Evolutionary conservation across 352 stramenopile species (phyloP).

Genomic region (Phytopythium kandeliae): DNA sequence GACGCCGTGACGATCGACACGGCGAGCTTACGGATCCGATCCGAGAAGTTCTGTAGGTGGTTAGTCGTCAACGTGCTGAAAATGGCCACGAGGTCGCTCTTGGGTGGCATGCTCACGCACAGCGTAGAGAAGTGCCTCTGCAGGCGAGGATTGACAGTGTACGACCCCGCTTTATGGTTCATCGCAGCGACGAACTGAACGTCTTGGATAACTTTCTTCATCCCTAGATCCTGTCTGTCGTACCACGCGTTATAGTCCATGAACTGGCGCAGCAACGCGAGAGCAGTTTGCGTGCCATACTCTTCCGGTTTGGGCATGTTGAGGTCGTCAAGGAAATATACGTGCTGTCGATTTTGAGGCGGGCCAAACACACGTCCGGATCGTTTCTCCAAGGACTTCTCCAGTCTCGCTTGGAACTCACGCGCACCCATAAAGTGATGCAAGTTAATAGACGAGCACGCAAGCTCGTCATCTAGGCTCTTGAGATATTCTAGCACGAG

Average conservation of each 20-base stretch:
- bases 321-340: constrained; percentile 90
- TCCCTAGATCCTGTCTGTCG: constrained; percentile 77
- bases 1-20: constrained; percentile 68
- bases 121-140: constrained; percentile 88
- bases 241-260: constrained; percentile 92
- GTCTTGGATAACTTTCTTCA: constrained; percentile 88
- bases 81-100: constrained; percentile 59
- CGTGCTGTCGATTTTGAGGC: constrained; percentile 63
- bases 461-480: constrained; percentile 54
- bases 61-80: constrained; percentile 62
- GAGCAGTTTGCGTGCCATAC: constrained; percentile 88
- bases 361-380: constrained; percentile 83
- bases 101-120: constrained; percentile 57
- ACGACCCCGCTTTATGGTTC: constrained; percentile 90
- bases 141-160: constrained; percentile 81
- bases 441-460: constrained; percentile 57
- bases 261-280: constrained; percentile 86
- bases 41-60: constrained; percentile 66
- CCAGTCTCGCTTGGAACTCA: constrained; percentile 70
- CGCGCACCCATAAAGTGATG: constrained; percentile 88
- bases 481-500: constrained; percentile 72
- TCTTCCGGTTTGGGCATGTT: constrained; percentile 87
- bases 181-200: constrained; percentile 86
- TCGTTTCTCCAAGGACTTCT: constrained; percentile 83
- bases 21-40: constrained; percentile 71